Conservation (phyloP, 768 basidiomycete species). For the Zangia roseola region DNA sequence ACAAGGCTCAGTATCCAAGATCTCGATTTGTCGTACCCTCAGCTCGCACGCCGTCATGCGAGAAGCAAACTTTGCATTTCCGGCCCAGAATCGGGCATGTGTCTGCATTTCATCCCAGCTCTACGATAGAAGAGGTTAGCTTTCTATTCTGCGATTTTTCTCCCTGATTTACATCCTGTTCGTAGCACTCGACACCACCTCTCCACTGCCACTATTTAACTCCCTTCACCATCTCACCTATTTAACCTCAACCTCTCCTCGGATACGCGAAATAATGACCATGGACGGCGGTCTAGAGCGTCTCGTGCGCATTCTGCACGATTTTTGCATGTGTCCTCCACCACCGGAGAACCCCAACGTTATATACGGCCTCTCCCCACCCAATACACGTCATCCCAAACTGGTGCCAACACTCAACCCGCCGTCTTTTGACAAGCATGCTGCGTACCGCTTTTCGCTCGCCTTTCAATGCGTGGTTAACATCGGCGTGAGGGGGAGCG, state of each 20-base stretch:
- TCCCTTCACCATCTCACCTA: conserved; percentile 95
- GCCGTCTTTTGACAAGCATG: conserved; percentile 71
- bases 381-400: conserved; percentile 55
- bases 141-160: background rate
- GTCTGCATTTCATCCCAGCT: conserved; percentile 93
- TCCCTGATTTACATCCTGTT: conserved; percentile 5
- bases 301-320: conserved; percentile 86
- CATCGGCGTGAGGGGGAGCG: conserved; percentile 93
- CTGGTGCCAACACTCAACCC: conserved; percentile 65
- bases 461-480: conserved; percentile 98
- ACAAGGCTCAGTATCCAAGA: conserved; percentile 9
- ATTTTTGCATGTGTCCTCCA: conserved; percentile 82
- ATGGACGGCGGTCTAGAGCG: conserved; percentile 97
- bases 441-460: conserved; percentile 85
- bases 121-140: conserved; percentile 89
- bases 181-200: conserved; percentile 52
- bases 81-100: conserved; percentile 91
- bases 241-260: conserved; percentile 94
- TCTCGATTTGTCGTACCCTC: conserved; percentile 17
- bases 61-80: conserved; percentile 94
- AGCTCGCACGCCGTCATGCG: conserved; percentile 57
- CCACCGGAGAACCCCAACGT: conserved; percentile 75
- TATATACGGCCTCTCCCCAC: conserved; percentile 76
- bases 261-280: conserved; percentile 98
- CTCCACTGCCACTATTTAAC: conserved; percentile 76